These are phyloP conservation scores for Dendrocalamus sinicus DNA, from an alignment of 176 grass and related monocot genomes.

Conservation along the genomic window DNA sequence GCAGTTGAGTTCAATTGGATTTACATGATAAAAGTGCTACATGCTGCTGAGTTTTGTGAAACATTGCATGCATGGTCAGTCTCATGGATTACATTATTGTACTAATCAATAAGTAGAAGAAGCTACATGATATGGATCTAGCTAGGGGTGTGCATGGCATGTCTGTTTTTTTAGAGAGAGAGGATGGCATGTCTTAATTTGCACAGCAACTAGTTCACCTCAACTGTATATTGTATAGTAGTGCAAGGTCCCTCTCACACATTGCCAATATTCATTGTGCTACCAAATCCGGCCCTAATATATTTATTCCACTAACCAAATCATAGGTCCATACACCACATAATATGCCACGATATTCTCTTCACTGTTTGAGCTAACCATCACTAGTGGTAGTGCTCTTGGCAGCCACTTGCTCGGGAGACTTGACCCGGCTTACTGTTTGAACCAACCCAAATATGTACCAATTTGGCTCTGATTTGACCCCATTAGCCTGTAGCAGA, in stretches of 20 bases:
- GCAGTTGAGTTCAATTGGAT: not conserved
- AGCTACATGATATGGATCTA: not conserved
- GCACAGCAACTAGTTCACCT: not conserved
- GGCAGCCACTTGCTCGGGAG: not conserved
- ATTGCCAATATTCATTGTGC: not conserved
- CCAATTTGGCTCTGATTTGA: not conserved
- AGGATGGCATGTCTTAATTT: not conserved
- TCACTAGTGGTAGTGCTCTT: not conserved
- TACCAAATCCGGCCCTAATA: not conserved
- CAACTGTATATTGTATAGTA: not conserved
- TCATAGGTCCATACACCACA: not conserved
- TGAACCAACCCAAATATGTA: not conserved
- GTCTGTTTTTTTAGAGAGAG: not conserved
- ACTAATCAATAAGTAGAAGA: not conserved
- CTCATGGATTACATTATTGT: not conserved
- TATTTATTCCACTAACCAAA: not conserved
- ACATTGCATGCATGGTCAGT: not conserved
- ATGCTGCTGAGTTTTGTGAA: not conserved
- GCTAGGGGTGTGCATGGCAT: not conserved
- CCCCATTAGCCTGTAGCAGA: not conserved
- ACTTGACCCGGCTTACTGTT: not conserved
- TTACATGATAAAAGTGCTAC: not conserved
- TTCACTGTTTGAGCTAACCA: not conserved
- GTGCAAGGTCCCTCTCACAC: not conserved
- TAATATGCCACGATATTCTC: not conserved